These are phyloP conservation scores for Gnaphalium uliginosum DNA, from an alignment of 129 eudicot species.

Conservation along the genomic window DNA sequence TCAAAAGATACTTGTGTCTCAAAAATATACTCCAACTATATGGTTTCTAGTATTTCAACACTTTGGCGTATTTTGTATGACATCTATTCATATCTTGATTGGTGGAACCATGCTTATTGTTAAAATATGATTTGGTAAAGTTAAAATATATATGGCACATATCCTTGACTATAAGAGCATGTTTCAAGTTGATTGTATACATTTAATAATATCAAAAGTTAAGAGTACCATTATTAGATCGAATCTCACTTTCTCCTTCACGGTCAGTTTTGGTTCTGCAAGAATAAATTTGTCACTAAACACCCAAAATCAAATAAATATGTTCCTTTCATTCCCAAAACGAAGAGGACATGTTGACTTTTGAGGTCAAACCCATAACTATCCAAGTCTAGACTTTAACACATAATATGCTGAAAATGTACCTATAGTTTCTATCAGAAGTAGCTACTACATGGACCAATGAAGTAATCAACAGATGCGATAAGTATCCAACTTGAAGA, in stretches of 20 bases:
- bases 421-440: not conserved
- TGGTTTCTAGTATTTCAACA: not conserved
- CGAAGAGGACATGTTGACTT: not conserved
- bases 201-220: not conserved
- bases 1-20: not conserved
- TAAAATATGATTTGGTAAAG: no score
- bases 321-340: slow-evolving; percentile 1
- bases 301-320: slow-evolving; percentile 18
- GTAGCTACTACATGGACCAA: not conserved
- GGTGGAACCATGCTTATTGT: no score
- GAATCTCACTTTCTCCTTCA: slow-evolving; percentile 36
- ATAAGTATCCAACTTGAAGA: no score
- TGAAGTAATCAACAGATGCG: not conserved
- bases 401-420: not conserved
- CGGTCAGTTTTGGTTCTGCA: slow-evolving; percentile 54
- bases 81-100: not conserved
- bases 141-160: not conserved
- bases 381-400: not conserved
- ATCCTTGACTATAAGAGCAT: slow-evolving; percentile 13
- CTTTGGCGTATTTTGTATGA: not conserved
- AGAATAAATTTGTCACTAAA: slow-evolving; percentile 4
- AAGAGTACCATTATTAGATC: not conserved
- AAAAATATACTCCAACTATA: not conserved
- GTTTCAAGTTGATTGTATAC: not conserved
- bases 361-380: slow-evolving; percentile 20